Percentiles rank a stretch among this genome's conserved stretches.
phyloP scores from a whole-genome alignment of 1,284 basidiomycete genomes.

The Trichosporon faecale region DNA sequence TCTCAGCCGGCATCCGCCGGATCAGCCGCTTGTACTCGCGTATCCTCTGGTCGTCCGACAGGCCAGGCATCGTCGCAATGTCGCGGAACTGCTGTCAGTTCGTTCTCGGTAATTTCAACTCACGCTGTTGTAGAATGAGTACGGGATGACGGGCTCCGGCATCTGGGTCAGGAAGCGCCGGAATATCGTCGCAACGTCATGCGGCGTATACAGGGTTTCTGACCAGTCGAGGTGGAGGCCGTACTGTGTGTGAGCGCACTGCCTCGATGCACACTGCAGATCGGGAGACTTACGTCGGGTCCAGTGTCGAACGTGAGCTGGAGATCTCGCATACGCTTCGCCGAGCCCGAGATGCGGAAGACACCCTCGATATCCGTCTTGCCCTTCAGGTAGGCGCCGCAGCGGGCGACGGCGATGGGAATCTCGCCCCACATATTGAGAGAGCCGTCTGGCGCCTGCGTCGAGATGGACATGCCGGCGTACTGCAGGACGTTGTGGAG shows the following conservation, averaged over 20 bases:
- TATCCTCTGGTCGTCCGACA: slow-evolving; percentile 63
- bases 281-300: slow-evolving; percentile 64
- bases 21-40: slow-evolving; percentile 80
- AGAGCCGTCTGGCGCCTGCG: slow-evolving; percentile 75
- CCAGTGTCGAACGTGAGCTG: slow-evolving; percentile 85
- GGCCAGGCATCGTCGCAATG: slow-evolving; percentile 55
- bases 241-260: slow-evolving; percentile 59
- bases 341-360: slow-evolving; percentile 89
- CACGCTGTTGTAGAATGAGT: slow-evolving; percentile 73
- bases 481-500: slow-evolving; percentile 78
- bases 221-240: slow-evolving; percentile 92
- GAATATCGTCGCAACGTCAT: slow-evolving; percentile 95
- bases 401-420: slow-evolving; percentile 95
- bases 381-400: slow-evolving; percentile 87
- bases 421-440: slow-evolving; percentile 90
- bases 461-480: slow-evolving; percentile 91
- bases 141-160: slow-evolving; percentile 60
- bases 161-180: slow-evolving; percentile 92
- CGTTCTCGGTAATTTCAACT: slow-evolving; percentile 45
- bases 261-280: not conserved
- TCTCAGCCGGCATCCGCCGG: slow-evolving; percentile 74
- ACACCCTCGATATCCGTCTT: slow-evolving; percentile 91
- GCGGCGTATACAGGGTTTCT: slow-evolving; percentile 76
- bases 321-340: slow-evolving; percentile 91
- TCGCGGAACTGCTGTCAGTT: slow-evolving; percentile 68